Evolutionary conservation across 768 basidiomycete species (phyloP).

Genomic region (Sutorius australiensis): DNA sequence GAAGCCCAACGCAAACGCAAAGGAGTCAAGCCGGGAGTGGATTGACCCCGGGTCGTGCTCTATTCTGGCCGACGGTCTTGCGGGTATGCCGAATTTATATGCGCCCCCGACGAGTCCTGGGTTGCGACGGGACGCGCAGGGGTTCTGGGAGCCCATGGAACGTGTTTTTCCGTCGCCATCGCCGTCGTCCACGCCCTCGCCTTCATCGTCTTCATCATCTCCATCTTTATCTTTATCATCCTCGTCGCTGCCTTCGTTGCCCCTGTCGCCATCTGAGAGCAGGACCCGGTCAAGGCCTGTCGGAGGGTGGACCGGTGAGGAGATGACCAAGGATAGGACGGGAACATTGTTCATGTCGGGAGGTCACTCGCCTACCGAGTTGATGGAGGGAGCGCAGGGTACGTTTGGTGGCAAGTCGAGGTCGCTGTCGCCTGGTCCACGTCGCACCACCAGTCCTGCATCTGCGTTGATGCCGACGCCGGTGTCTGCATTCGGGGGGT

Average conservation of each 20-base stretch:
- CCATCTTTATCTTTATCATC: constrained; percentile 11
- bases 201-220: background rate
- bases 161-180: constrained; percentile 14
- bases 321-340: background rate
- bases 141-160: constrained; percentile 25
- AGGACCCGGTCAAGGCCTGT: background rate
- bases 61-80: constrained; percentile 1
- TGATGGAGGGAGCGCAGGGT: background rate
- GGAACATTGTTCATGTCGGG: too few relatives aligned
- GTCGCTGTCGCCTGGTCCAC: constrained; percentile 16
- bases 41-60: background rate
- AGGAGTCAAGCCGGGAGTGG: background rate
- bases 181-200: constrained; percentile 7
- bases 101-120: constrained; percentile 10
- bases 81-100: constrained; percentile 4
- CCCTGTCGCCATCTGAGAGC: constrained; percentile 14
- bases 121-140: constrained; percentile 24
- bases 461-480: constrained; percentile 8
- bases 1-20: background rate
- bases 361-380: too few relatives aligned
- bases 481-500: constrained; percentile 3
- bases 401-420: constrained; percentile 9
- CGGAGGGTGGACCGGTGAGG: constrained; percentile 7
- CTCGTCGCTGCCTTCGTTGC: constrained; percentile 14
- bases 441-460: constrained; percentile 4